phyloP scores from a whole-genome alignment of 305 asterid species.

The Rubia occidens region DNA sequence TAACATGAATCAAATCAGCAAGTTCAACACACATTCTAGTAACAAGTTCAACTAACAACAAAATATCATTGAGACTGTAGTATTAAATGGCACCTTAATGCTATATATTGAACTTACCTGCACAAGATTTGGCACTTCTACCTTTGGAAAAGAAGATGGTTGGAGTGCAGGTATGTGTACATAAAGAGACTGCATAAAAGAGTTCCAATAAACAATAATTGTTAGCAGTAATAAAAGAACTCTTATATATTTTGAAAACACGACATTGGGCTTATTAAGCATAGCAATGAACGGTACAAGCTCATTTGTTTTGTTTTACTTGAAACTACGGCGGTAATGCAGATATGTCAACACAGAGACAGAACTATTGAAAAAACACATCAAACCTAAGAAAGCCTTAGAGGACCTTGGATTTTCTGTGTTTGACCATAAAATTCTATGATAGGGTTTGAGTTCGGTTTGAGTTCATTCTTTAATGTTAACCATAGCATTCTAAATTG shows the following conservation, averaged over 20 bases:
- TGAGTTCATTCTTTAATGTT: background rate
- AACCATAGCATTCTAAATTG: background rate
- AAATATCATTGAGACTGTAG: background rate
- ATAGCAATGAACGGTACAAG: background rate
- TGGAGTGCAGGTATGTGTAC: conserved; percentile 93
- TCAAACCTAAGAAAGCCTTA: background rate
- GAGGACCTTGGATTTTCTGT: background rate
- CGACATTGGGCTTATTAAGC: background rate
- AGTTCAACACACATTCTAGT: background rate
- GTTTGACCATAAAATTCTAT: background rate
- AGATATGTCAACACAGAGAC: background rate
- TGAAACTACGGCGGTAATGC: background rate
- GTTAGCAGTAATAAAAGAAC: background rate
- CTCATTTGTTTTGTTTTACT: background rate
- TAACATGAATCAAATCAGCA: background rate
- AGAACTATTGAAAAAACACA: background rate
- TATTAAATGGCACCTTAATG: background rate
- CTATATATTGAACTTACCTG: conserved; percentile 41
- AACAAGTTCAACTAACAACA: background rate
- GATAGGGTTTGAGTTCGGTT: background rate
- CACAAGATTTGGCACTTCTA: conserved; percentile 85
- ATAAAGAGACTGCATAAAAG: conserved; percentile 66
- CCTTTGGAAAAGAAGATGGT: conserved; percentile 84
- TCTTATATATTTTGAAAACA: background rate
- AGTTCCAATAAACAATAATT: background rate